phyloP scores from a whole-genome alignment of 768 basidiomycete genomes.

The Podaxis sp. region DNA sequence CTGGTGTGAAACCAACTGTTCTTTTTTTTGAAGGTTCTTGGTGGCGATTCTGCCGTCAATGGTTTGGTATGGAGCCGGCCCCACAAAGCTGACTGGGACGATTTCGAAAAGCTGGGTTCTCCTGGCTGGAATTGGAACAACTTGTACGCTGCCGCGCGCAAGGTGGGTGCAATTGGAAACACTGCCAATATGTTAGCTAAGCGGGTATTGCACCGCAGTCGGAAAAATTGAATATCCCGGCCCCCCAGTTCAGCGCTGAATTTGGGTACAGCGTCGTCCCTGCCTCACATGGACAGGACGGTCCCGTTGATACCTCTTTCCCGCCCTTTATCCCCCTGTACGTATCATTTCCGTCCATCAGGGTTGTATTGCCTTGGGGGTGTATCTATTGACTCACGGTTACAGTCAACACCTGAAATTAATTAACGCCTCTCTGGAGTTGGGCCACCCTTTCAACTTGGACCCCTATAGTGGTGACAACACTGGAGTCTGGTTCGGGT shows the following conservation, averaged over 20 bases:
- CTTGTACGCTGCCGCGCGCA: slow-evolving; percentile 35
- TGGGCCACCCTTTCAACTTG: slow-evolving; percentile 30
- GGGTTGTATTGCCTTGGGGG: background rate
- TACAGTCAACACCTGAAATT: slow-evolving; percentile 28
- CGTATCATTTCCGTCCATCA: background rate
- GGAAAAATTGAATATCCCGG: slow-evolving; percentile 25
- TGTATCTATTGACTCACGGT: background rate
- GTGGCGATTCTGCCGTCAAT: slow-evolving; percentile 69
- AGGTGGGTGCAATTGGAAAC: slow-evolving; percentile 1
- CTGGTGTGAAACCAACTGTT: background rate
- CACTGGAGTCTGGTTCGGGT: slow-evolving; percentile 53
- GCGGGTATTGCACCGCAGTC: slow-evolving; percentile 26
- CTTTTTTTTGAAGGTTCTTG: slow-evolving; percentile 45
- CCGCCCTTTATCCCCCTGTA: slow-evolving; percentile 29
- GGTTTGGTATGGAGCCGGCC: slow-evolving; percentile 44
- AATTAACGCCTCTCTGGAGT: slow-evolving; percentile 28
- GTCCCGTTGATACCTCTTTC: slow-evolving; percentile 42
- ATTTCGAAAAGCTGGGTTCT: slow-evolving; percentile 50
- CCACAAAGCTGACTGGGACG: slow-evolving; percentile 27
- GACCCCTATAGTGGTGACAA: slow-evolving; percentile 52
- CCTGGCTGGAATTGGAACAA: slow-evolving; percentile 54
- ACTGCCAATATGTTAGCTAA: slow-evolving; percentile 11
- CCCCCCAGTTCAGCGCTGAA: slow-evolving; percentile 23
- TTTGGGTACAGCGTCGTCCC: slow-evolving; percentile 25
- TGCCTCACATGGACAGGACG: slow-evolving; percentile 40